Conservation (phyloP, 2,329 filamentous ascomycete species). For the Chalaropsis ovoidea region DNA sequence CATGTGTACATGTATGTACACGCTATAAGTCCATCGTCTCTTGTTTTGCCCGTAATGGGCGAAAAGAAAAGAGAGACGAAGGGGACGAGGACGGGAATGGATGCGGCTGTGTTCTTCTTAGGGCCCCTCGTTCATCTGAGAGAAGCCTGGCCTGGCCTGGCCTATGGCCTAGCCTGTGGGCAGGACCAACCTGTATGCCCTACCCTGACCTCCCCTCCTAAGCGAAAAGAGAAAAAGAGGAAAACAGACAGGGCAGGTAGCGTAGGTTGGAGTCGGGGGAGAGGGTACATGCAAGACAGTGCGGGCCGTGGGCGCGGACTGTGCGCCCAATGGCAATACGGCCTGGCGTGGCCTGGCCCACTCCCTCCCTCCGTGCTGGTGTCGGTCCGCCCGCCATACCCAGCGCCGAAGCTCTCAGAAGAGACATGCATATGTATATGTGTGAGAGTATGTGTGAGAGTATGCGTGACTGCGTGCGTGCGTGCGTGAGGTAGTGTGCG, state of each 20-base stretch:
- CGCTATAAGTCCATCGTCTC: background rate
- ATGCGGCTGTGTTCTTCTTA: background rate
- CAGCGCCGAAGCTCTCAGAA: background rate
- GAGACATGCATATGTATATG: background rate
- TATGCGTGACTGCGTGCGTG: background rate
- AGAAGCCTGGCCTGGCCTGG: background rate
- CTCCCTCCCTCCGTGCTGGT: background rate
- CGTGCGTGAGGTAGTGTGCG: no score
- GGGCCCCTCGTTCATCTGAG: no score
- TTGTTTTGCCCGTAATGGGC: background rate
- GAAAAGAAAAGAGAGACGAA: no score
- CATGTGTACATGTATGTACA: background rate
- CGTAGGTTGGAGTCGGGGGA: background rate
- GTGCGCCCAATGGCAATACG: background rate
- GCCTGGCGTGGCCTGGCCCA: background rate
- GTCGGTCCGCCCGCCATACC: background rate
- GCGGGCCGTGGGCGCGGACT: background rate
- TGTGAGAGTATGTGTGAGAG: background rate
- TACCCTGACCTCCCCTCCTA: background rate
- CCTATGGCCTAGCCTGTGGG: background rate
- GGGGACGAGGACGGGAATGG: no score
- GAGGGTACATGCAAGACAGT: background rate
- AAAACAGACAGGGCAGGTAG: background rate
- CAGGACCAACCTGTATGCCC: background rate
- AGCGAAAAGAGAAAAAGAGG: background rate